A percentile compares a stretch with the other conserved stretches of the same genome.
phyloP scores from a whole-genome alignment of 2,329 filamentous ascomycete genomes.

The Didymella pomorum region DNA sequence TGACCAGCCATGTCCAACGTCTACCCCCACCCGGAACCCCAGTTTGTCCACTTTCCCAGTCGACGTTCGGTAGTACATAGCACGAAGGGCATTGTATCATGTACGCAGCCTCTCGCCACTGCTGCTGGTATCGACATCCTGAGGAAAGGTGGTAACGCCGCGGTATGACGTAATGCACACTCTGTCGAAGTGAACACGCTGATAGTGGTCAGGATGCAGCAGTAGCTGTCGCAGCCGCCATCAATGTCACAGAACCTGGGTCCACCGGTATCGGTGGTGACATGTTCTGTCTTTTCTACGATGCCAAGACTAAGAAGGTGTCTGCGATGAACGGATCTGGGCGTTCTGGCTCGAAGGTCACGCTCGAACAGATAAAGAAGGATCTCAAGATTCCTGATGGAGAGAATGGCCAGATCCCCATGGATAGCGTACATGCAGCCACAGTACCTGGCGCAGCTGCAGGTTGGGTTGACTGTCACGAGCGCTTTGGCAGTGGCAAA shows the following conservation, averaged over 20 bases:
- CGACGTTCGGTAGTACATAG: conserved; percentile 92
- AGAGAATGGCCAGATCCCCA: conserved; percentile 69
- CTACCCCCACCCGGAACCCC: conserved; percentile 58
- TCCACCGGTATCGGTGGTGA: conserved; percentile 97
- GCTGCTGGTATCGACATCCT: conserved; percentile 86
- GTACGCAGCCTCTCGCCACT: conserved; percentile 86
- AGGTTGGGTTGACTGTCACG: conserved; percentile 90
- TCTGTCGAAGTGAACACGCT: conserved; percentile 3
- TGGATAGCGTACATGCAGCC: conserved; percentile 78
- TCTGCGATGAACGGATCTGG: conserved; percentile 92
- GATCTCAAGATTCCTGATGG: conserved; percentile 72
- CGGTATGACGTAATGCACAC: conserved; percentile 65
- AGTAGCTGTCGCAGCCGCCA: conserved; percentile 87
- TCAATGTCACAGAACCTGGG: conserved; percentile 92
- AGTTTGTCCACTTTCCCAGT: conserved; percentile 74
- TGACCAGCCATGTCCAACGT: conserved; percentile 49
- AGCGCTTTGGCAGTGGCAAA: conserved; percentile 88
- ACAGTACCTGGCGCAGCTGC: conserved; percentile 91
- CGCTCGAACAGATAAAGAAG: conserved; percentile 73
- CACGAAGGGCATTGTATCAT: conserved; percentile 88
- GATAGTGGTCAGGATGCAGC: conserved; percentile 80
- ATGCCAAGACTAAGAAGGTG: conserved; percentile 81
- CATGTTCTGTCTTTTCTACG: conserved; percentile 94
- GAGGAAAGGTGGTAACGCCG: conserved; percentile 90
- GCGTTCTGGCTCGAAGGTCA: conserved; percentile 74